A percentile compares a stretch with the other conserved stretches of the same genome.
Evolutionary conservation across 805 yeast genomes (phyloP).

Genomic region (Saccharomycopsis sp.): DNA sequence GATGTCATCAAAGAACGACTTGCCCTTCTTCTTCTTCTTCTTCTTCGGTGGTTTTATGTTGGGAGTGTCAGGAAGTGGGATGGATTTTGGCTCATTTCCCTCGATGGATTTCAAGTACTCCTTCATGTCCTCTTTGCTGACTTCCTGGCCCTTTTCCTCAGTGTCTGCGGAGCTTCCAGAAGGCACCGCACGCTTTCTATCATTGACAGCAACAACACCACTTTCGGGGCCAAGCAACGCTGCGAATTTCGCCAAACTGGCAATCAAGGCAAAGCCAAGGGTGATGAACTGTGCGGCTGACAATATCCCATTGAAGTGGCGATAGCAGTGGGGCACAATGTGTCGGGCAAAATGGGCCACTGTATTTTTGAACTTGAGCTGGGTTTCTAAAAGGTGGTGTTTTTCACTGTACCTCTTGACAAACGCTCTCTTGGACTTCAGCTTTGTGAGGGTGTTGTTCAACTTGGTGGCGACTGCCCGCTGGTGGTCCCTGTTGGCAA

Average conservation of each 20-base stretch:
- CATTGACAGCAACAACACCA: not conserved
- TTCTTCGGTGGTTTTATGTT: not conserved
- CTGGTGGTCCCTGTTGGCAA: constrained; percentile 10
- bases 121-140: not conserved
- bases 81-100: too few relatives aligned
- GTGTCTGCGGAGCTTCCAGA: not conserved
- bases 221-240: too few relatives aligned
- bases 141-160: too few relatives aligned
- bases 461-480: not conserved
- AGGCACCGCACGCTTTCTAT: not conserved
- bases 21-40: constrained; percentile 6
- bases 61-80: too few relatives aligned
- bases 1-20: constrained; percentile 4
- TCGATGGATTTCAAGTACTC: too few relatives aligned
- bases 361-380: not conserved
- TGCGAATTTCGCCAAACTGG: constrained; percentile 28
- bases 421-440: constrained; percentile 5
- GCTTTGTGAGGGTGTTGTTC: constrained; percentile 8
- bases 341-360: constrained; percentile 27
- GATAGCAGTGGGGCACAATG: constrained; percentile 33
- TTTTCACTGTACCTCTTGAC: not conserved
- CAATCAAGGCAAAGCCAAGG: constrained; percentile 44
- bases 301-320: constrained; percentile 39
- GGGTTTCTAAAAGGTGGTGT: too few relatives aligned
- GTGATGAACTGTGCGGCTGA: constrained; percentile 46